A percentile compares a stretch with the other conserved stretches of the same genome.
Evolutionary conservation across 176 grass and related monocot genomes (phyloP).

Genomic region (Juncus effusus): DNA sequence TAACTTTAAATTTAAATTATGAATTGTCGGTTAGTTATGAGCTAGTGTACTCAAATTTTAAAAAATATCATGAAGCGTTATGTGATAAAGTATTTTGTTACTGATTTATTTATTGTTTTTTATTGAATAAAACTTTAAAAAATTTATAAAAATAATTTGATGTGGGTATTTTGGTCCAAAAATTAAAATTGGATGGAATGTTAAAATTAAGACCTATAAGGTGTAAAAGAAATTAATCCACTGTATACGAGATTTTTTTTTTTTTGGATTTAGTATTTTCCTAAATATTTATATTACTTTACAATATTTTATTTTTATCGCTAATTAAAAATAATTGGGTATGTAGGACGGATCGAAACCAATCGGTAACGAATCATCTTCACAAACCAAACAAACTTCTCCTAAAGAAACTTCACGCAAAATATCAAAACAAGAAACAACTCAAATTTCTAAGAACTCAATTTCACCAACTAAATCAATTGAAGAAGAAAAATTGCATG

Average conservation of each 20-base stretch:
- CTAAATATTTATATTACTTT: constrained; percentile 18
- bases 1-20: not conserved
- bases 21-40: not conserved
- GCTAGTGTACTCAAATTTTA: not conserved
- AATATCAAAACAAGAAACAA: constrained; percentile 23
- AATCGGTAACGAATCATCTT: constrained; percentile 25
- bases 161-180: too few species aligned
- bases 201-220: too few species aligned
- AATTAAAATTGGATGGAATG: too few species aligned
- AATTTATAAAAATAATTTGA: too few species aligned
- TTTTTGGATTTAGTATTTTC: not conserved
- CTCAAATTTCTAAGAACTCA: constrained; percentile 34
- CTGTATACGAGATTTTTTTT: too few species aligned
- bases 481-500: constrained; percentile 25
- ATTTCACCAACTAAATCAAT: constrained; percentile 10
- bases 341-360: constrained; percentile 60
- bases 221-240: too few species aligned
- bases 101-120: too few species aligned
- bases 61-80: not conserved
- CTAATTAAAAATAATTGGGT: not conserved
- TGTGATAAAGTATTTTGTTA: too few species aligned
- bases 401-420: constrained; percentile 25
- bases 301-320: not conserved
- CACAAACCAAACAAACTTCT: constrained; percentile 33
- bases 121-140: too few species aligned